Conservation (phyloP, 345 rosid genomes). For the Brassica incana region DNA sequence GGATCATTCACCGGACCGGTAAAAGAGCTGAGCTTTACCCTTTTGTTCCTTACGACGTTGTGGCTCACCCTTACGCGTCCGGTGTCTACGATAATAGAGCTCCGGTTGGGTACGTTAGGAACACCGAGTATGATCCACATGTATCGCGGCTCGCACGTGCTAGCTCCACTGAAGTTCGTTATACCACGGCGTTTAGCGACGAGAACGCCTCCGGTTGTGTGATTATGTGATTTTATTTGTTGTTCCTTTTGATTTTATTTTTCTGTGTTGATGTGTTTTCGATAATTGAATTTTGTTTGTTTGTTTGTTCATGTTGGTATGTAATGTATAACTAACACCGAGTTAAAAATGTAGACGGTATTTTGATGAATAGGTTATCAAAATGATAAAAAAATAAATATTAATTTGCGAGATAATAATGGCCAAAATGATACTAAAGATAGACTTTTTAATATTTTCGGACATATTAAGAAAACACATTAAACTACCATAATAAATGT, state of each 20-base stretch:
- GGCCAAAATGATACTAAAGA: background rate
- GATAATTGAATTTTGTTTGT: background rate
- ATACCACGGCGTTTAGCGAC: constrained; percentile 95
- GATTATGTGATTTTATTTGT: constrained; percentile 53
- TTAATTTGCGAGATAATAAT: background rate
- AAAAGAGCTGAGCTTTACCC: constrained; percentile 93
- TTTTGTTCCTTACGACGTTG: constrained; percentile 85
- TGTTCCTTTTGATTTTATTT: background rate
- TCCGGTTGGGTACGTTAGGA: constrained; percentile 81
- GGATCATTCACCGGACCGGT: constrained; percentile 84
- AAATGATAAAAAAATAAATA: no score
- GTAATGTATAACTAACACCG: background rate
- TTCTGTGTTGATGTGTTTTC: background rate
- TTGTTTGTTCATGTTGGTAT: background rate
- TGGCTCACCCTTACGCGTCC: constrained; percentile 86
- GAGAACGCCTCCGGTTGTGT: constrained; percentile 73
- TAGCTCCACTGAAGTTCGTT: constrained; percentile 90
- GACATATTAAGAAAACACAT: no score
- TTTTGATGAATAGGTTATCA: background rate
- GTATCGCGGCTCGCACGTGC: constrained; percentile 80
- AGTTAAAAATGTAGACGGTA: background rate
- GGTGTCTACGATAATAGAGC: constrained; percentile 94
- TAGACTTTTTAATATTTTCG: no score
- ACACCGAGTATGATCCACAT: constrained; percentile 56
- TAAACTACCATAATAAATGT: no score